Base-by-base conservation (phyloP, 495 filamentous ascomycete species). In the Aspergillus bertholletiae region DNA sequence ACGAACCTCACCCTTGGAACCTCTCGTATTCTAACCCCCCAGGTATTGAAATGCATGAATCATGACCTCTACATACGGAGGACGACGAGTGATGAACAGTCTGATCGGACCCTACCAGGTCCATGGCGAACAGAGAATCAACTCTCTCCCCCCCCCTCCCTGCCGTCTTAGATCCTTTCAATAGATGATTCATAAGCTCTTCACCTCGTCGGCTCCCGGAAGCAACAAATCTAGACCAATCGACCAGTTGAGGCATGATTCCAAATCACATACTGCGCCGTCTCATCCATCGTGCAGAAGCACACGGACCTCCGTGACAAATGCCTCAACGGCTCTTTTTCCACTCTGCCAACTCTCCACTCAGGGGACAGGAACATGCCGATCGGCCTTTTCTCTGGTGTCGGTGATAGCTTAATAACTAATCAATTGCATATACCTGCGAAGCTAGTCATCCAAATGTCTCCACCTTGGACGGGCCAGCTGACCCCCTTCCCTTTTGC, bases 361-460 rank as follows among this genome's bases (percentile, higher is more conserved):
- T 40, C 37, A 32, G 30, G 30, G 30, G 9, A 32, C 30, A 28
- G 5, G 30, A 32, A 32, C 30, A 3, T 32, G 30, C 30, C 9
- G 30, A 32, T 32, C 30, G 7, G 30, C 8, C 3, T 2, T 12
- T 32, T 7, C n/a, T 37, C 34, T 37, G 18, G 15, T 22, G 30
- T 50, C 46, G 35, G 46, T 26, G 46, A 32, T 49, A 49, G 46
- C 27, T 50, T 34, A 35, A 21, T 50, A 23, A 22, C 28, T 43
- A 22, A 43, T 43, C 39, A 43, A 43, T 43, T 22, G 18, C 39
- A 22, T 20, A 43, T 18, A 43, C 17, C 7, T 1, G 39, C 2
- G 18, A 22, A 37, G 34, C 28, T 11, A 22, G 18, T 5, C 22
- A 7, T 9, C 15, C 20, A 30, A 15, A 22, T 21, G 13, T 50